Percentiles rank a stretch among this genome's conserved stretches.
These are phyloP conservation scores for Alopecurus myosuroides DNA, from an alignment of 176 grass and related monocot species.

Conservation along the genomic window DNA sequence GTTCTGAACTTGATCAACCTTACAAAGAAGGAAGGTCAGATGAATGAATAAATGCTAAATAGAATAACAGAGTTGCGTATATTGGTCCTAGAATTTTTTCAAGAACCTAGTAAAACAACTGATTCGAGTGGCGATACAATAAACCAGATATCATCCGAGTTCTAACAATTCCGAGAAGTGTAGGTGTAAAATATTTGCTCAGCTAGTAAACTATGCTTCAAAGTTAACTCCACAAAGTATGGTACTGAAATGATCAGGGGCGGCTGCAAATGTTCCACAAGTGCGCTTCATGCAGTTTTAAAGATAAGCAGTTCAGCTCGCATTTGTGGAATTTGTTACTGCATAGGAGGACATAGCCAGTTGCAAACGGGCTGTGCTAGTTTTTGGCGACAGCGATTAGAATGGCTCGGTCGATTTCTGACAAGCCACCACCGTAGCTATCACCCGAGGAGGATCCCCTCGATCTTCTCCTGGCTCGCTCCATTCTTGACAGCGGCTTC, in stretches of 20 bases:
- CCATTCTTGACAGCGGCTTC: too few species aligned
- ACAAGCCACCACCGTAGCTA: too few species aligned
- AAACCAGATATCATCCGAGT: background rate
- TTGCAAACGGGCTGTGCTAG: too few species aligned
- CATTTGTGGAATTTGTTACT: background rate
- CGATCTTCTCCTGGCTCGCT: too few species aligned
- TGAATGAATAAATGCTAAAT: constrained; percentile 18
- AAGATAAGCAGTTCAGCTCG: background rate
- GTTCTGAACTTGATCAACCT: constrained; percentile 84
- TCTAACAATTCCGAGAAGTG: background rate
- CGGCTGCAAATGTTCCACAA: background rate
- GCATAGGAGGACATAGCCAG: background rate
- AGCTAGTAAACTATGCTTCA: background rate
- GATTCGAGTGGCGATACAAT: background rate
- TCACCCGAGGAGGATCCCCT: too few species aligned
- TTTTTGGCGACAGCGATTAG: too few species aligned
- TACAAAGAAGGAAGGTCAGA: constrained; percentile 32
- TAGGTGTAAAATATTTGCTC: constrained; percentile 7
- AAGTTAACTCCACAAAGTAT: background rate
- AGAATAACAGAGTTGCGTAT: background rate
- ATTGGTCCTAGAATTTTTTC: constrained; percentile 8
- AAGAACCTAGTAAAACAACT: background rate
- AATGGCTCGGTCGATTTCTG: too few species aligned
- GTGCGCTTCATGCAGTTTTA: background rate
- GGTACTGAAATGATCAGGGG: background rate